Percentiles rank a stretch among this genome's conserved stretches.
Conservation (phyloP, 2,329 filamentous ascomycete genomes). For the Verticillium nubilum region DNA sequence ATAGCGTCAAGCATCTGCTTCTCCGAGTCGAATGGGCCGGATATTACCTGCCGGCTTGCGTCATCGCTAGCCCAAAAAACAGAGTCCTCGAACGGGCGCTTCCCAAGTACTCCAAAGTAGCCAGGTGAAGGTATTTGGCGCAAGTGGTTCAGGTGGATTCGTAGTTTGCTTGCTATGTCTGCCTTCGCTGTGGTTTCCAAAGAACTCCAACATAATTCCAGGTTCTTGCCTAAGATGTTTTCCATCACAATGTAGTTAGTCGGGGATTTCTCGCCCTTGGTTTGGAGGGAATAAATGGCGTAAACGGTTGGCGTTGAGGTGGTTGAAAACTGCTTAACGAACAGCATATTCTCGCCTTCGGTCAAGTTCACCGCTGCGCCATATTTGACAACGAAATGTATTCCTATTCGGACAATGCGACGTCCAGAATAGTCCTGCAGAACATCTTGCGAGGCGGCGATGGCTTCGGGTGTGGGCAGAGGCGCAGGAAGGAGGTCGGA, state of each 20-base stretch:
- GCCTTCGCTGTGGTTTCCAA: not conserved
- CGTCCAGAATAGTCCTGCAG: not conserved
- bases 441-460: not conserved
- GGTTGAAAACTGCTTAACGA: slow-evolving; percentile 16
- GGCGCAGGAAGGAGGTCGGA: not conserved
- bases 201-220: not conserved
- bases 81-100: not conserved
- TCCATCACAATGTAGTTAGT: not conserved
- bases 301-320: slow-evolving; percentile 23
- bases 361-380: slow-evolving; percentile 14
- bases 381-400: slow-evolving; percentile 11
- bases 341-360: slow-evolving; percentile 26
- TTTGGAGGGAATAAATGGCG: slow-evolving; percentile 19
- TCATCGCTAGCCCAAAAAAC: not conserved
- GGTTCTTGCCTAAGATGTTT: not conserved
- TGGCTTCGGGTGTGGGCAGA: not conserved
- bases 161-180: not conserved
- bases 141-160: not conserved
- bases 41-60: not conserved
- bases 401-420: slow-evolving; percentile 10
- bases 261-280: not conserved
- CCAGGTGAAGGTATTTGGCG: slow-evolving; percentile 1
- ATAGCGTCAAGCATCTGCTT: not conserved
- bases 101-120: not conserved
- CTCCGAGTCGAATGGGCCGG: not conserved